Evolutionary conservation across 306 rosid species (phyloP), one percentile per base, ranked within the genome.

Genomic region (Echinosophora koreensis): DNA sequence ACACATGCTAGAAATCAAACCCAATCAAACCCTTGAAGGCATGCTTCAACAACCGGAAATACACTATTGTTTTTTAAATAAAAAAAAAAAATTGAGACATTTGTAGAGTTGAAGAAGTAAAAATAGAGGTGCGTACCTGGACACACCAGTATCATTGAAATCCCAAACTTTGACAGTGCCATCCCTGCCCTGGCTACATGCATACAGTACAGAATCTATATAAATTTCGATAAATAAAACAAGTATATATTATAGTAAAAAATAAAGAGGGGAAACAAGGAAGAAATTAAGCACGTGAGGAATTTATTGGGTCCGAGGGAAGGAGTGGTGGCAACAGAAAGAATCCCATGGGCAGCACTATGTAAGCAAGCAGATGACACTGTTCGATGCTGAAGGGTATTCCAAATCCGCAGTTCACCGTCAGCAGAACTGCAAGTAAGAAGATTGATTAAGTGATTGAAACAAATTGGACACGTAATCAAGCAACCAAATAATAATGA

Each of bases 141-240:
- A 89, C 69, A 95, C 60, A 74, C 85, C 89, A 60, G 96, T 88
- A 47, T 85, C 89, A 78, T 72, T 85, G 41, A 92, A 80, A 70
- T 92, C 92, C 99, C 99, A 95, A 82, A 89, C 79, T 87, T 95
- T 95, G 5, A 92, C 88, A 27, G 97, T 90, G 75, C 97, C 99
- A 86, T 95, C 99, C 84, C 97, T 95, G 39, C 99, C 97, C 90
- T 92, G 99, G 87, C 99, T 95, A 79, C 80, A 88, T 18, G 67
- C 27, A 89, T 58, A 73, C 18, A 28, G 2, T 22, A 22, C 22
- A 69, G 9, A 63, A 50, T 41, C 57, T 8, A 77, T 61, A 51
- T 30, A 66, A 85, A 77, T 49, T 55, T 60, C 35, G 4, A 30
- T 77, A 30, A 74, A 22, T 22, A 22, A 38, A 42, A 44, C 7